Evolutionary conservation across 148 eudicot species (phyloP), one percentile per base, ranked within the genome.

Genomic region (Amaranthus cruentus): DNA sequence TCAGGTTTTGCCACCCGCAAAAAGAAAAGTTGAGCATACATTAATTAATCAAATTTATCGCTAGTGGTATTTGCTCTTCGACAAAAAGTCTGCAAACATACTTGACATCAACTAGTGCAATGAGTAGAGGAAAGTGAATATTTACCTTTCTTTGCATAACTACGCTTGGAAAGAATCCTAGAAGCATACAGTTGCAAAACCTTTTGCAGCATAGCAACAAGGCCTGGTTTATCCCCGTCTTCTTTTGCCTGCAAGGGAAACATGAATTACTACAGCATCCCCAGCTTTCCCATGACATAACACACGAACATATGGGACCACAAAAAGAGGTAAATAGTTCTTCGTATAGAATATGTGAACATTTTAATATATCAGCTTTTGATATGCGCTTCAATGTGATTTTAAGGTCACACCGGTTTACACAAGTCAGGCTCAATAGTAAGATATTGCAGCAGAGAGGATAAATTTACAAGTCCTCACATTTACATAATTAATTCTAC

Each of bases 141-240:
- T 46, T 11, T 7, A 95, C 98, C 99, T 86, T 90, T 95, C 87
- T 81, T 91, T 47, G 97, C 99, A 78, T 95, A 95, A 83, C 96
- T 95, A 64, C 97, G 97, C 83, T 92, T 95, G 9, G 97, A 92
- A 71, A 95, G 97, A 69, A 86, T 76, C 73, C 81, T 86, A 54
- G 96, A 84, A 70, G 99, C 96, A 84, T 95, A 95, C 43, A 95
- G 84, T 83, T 95, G 98, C 81, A 95, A 77, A 15, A 95, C 97
- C 66, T 90, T 95, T 84, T 95, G 99, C 79, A 95, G 71, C 99
- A 95, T 95, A 67, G 97, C 97, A 83, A 87, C 89, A 66, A 95
- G 96, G 69, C 99, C 99, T 52, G 99, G 99, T 76, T 95, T 95
- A 81, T 95, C 99, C 62, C 72, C 92, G 66, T 91, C 99, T 85